Evolutionary conservation across 2,329 filamentous ascomycete species (phyloP), one percentile per base, ranked within the genome.

Genomic region (Penicillium italicum): DNA sequence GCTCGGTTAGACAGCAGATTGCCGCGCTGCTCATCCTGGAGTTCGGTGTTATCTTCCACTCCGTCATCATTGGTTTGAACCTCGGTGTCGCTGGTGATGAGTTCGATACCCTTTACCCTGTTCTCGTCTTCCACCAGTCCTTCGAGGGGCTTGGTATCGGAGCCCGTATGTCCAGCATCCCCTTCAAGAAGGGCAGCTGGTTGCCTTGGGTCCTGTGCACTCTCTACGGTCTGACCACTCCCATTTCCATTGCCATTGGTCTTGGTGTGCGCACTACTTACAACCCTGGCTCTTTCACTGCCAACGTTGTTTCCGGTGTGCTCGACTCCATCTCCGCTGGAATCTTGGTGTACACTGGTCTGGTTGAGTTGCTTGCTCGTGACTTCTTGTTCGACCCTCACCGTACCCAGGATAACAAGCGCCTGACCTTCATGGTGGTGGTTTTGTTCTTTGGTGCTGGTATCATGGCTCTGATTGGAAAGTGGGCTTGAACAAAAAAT

Each of bases 141-240:
- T 86, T 86, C 55, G 84, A 86, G 62, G 83, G 84, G 48, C 77
- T 86, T 0, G 84, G 83, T 69, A 82, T 86, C 36, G 84, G 84
- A 14, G 81, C 83, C 0, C 77, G 84, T 46, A 79, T 86, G 68
- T 81, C 81, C 5, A 77, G 79, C 22, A 83, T 85, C 20, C 80
- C 78, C 0, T 83, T 81, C 63, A 76, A 75, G 6, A 68, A 64
- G 16, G 67, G 71, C 0, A 69, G 62, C 33, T 80, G 75, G 75
- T 62, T 82, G 45, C 80, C 80, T 0, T 83, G 79, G 77, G 47
- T 72, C 0, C 67, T 83, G 1, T 81, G 79, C 57, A 30, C 71
- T 0, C 75, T 72, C 0, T 83, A 82, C 58, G 79, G 79, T 0
- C 59, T 83, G 10, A 80, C 80, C 0, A 83, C 81, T 0, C 81